A percentile compares a stretch with the other conserved stretches of the same genome.
Conservation (phyloP, 257 asterid species). For the Capsicum pubescens region DNA sequence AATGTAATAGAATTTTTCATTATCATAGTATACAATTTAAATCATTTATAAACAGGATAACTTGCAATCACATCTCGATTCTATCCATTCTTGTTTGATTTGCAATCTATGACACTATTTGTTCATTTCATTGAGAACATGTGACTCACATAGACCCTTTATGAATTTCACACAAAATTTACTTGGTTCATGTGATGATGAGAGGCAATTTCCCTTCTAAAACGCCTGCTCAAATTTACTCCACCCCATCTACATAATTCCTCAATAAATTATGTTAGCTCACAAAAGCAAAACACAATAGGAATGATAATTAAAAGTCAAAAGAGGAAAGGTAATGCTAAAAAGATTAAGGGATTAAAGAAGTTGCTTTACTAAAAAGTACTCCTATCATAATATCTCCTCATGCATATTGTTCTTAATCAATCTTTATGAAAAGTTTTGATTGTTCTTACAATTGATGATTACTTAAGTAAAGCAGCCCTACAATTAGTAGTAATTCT, state of each 20-base stretch:
- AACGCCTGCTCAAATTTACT: not conserved
- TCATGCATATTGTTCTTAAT: slow-evolving; percentile 26
- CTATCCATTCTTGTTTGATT: not conserved
- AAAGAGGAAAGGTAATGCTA: not conserved
- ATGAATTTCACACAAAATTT: slow-evolving; percentile 7
- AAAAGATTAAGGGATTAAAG: slow-evolving; percentile 36
- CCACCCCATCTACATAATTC: not conserved
- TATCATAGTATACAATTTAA: not conserved
- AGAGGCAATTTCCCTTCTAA: not conserved
- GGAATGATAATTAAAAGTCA: slow-evolving; percentile 19
- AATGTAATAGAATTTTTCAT: not conserved
- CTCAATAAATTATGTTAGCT: not conserved
- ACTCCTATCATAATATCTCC: slow-evolving; percentile 37
- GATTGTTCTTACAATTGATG: not conserved
- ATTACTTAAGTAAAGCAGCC: not conserved
- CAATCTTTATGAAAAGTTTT: slow-evolving; percentile 29
- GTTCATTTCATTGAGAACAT: slow-evolving; percentile 1
- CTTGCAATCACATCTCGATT: not conserved
- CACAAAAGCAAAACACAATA: not conserved
- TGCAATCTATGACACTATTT: not conserved
- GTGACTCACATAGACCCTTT: not conserved
- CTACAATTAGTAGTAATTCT: not conserved
- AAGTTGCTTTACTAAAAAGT: slow-evolving; percentile 40
- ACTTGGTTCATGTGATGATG: not conserved
- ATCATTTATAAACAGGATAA: not conserved